Evolutionary conservation across 2,329 filamentous ascomycete species (phyloP), one percentile per base, ranked within the genome.

Genomic region (Microdochium trichocladiopsis): DNA sequence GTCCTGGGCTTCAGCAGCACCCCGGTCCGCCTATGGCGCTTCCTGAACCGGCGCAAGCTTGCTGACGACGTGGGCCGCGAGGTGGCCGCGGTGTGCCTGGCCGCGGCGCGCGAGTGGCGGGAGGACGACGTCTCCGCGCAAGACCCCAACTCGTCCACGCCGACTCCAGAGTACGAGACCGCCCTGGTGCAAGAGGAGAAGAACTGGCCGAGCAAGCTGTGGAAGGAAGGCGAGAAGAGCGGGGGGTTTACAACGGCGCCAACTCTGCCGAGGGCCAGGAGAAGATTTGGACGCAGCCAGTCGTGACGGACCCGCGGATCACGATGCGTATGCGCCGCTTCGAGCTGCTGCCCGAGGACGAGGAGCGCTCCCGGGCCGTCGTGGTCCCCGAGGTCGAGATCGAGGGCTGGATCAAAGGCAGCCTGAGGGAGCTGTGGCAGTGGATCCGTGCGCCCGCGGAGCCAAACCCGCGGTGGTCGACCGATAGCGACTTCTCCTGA

Each of bases 1-100:
- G 80, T 96, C 53, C 86, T 99, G 25, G 94, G 94, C 55, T 95
- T 99, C 75, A 74, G 88, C 56, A 93, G 94, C 72, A 96, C 93
- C 2, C 88, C 91, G 1, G 87, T 85, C 58, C 86, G 94, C 55
- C 77, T 97, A 55, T 88, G 87, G 64, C 88, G 94, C 58, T 99
- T 92, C 78, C 76, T 99, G 55, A 95, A 87, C 67, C 86, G 87
- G 55, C 87, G 94, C 51, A 73, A 82, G 56, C 78, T 96, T n/a
- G 93, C 93, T 57, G 93, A 99, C 64, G 79, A 86, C 47, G 84
- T 96, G 55, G 94, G 94, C 50, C 86, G 89, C 43, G 84, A 96
- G 57, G 90, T 95, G 18, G 93, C 93, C 1, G 87, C 90, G 33
- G 84, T 88, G 33, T 93, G 95, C 54, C 82, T 96, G 36, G 83